These are phyloP conservation scores for Anthostomella pinea DNA, from an alignment of 2,329 filamentous ascomycete species.

Conservation along the genomic window DNA sequence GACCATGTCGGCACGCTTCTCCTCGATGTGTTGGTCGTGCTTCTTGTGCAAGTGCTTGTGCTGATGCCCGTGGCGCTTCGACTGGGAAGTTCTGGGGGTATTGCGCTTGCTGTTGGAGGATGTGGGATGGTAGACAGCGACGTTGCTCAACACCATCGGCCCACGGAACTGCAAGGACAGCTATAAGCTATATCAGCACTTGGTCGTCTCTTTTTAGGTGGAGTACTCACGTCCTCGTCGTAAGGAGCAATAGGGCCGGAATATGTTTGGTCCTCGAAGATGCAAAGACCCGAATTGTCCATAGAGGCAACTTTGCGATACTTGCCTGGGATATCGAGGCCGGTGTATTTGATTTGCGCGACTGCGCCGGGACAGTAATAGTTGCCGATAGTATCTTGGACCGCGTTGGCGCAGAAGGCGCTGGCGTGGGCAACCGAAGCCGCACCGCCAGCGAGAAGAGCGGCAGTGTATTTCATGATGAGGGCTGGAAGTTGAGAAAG, in stretches of 20 bases:
- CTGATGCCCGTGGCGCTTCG: slow-evolving; percentile 45
- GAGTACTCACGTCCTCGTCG: slow-evolving; percentile 61
- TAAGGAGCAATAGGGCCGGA: slow-evolving; percentile 63
- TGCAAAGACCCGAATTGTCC: slow-evolving; percentile 53
- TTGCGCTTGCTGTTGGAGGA: slow-evolving; percentile 38
- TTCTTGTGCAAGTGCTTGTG: slow-evolving; percentile 52
- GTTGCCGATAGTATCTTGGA: slow-evolving; percentile 25
- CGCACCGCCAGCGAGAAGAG: slow-evolving; percentile 24
- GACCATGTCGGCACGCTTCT: slow-evolving; percentile 51
- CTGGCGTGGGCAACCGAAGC: slow-evolving; percentile 25
- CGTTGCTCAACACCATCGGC: slow-evolving; percentile 62
- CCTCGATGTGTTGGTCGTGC: slow-evolving; percentile 34
- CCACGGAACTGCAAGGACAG: slow-evolving; percentile 72
- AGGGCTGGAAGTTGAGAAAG: slow-evolving; percentile 1
- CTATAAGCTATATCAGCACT: slow-evolving; percentile 38
- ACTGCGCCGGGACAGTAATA: slow-evolving; percentile 40
- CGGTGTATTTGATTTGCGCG: slow-evolving; percentile 63
- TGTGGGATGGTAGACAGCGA: slow-evolving; percentile 64
- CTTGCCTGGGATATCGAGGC: slow-evolving; percentile 55
- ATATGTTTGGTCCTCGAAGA: slow-evolving; percentile 50
- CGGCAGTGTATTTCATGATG: slow-evolving; percentile 27
- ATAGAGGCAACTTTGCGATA: slow-evolving; percentile 66
- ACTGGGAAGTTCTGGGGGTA: slow-evolving; percentile 26
- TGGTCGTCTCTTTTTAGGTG: no score
- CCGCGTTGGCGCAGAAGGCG: slow-evolving; percentile 20